Conservation (phyloP, 352 stramenopile genomes). For the Achlya hypogyna region DNA sequence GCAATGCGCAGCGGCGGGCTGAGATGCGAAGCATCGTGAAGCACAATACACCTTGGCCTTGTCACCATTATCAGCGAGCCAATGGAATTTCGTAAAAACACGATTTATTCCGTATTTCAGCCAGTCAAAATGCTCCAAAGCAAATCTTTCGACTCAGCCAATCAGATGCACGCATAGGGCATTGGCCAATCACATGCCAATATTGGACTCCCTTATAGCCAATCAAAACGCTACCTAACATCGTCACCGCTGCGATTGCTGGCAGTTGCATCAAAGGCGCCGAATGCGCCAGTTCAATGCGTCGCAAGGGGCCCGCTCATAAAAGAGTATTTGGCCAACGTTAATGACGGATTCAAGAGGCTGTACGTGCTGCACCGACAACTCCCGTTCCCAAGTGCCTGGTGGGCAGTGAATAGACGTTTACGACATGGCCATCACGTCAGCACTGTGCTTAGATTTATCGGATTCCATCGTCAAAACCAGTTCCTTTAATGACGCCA, state of each 20-base stretch:
- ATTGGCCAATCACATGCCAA: too few species aligned
- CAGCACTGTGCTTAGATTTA: neutral
- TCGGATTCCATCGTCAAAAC: neutral
- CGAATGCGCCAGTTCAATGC: slow-evolving; percentile 72
- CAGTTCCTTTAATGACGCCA: neutral
- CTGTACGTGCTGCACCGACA: slow-evolving; percentile 59
- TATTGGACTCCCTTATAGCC: too few species aligned
- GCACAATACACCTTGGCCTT: too few species aligned
- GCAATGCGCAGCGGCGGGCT: neutral
- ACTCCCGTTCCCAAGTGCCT: slow-evolving; percentile 54
- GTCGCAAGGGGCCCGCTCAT: slow-evolving; percentile 64
- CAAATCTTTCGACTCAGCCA: neutral
- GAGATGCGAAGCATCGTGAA: neutral
- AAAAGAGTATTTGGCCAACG: slow-evolving; percentile 49
- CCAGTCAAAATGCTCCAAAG: neutral
- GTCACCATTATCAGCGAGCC: too few species aligned
- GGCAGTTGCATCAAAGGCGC: slow-evolving; percentile 54
- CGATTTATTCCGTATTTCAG: neutral
- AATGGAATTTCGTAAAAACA: neutral
- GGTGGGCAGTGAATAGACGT: slow-evolving; percentile 76
- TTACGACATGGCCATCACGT: slow-evolving; percentile 37
- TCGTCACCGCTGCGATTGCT: too few species aligned
- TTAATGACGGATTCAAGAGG: slow-evolving; percentile 37
- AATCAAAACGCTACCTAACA: too few species aligned
- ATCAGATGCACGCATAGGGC: neutral